Evolutionary conservation across 192 early-diverging fungal genomes (phyloP).

Genomic region (Coemansia sp.): DNA sequence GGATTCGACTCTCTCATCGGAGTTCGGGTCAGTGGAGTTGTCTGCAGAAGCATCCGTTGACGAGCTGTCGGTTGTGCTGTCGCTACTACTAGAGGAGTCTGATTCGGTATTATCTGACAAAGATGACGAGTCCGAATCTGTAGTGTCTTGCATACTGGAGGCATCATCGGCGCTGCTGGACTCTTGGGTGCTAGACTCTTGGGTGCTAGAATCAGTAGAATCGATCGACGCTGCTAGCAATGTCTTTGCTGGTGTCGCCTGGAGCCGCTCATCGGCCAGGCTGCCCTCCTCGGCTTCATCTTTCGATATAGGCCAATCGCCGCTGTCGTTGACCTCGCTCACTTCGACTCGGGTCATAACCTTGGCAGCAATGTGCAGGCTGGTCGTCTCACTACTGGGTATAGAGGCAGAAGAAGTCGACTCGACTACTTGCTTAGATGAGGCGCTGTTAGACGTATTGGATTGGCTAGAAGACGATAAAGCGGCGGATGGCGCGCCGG

Average conservation of each 20-base stretch:
- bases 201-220: background rate
- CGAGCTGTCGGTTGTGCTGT: background rate
- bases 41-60: background rate
- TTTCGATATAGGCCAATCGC: background rate
- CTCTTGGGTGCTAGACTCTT: background rate
- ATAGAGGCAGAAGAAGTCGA: background rate
- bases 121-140: background rate
- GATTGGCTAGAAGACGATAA: background rate
- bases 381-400: background rate
- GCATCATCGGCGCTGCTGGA: slow-evolving; percentile 9
- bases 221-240: background rate
- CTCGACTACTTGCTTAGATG: background rate
- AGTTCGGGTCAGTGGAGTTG: background rate
- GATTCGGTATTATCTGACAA: background rate
- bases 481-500: background rate
- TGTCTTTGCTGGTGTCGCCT: slow-evolving; percentile 2
- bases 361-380: slow-evolving; percentile 5
- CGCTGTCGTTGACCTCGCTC: slow-evolving; percentile 16
- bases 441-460: too few species aligned
- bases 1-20: slow-evolving; percentile 1
- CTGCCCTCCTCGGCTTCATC: background rate
- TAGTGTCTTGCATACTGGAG: background rate
- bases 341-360: slow-evolving; percentile 13
- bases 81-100: background rate
- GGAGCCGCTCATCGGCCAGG: slow-evolving; percentile 11